Conservation (phyloP, 192 early-diverging fungal genomes). For the Lobosporangium transversale region DNA sequence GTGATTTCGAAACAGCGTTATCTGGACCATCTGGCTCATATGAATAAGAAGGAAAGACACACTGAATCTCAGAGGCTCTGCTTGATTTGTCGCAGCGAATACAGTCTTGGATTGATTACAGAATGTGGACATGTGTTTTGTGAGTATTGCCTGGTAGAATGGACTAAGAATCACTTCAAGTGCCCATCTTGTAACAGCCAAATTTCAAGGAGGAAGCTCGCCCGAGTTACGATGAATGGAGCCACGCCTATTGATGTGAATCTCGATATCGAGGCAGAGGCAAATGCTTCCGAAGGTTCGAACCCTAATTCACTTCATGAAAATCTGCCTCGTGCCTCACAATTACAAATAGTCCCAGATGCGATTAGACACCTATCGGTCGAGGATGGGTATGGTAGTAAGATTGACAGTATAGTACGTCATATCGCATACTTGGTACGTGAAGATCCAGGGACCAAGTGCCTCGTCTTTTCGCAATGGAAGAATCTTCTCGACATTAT, state of each 20-base stretch:
- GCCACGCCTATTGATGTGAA: background rate
- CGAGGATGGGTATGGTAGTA: constrained; percentile 38
- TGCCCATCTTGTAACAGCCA: constrained; percentile 42
- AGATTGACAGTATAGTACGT: constrained; percentile 56
- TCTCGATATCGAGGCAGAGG: background rate
- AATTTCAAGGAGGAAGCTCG: constrained; percentile 17
- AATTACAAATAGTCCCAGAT: constrained; percentile 22
- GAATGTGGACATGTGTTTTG: constrained; percentile 52
- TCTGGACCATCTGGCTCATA: constrained; percentile 32
- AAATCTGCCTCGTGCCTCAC: background rate
- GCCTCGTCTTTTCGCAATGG: constrained; percentile 61
- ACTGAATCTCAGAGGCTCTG: constrained; percentile 29
- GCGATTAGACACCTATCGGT: constrained; percentile 13
- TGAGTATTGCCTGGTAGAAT: constrained; percentile 40
- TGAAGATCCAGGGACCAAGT: constrained; percentile 40
- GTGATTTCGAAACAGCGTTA: constrained; percentile 29
- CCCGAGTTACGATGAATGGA: constrained; percentile 17
- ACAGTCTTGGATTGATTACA: constrained; percentile 36
- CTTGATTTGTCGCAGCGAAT: constrained; percentile 46
- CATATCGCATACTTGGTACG: constrained; percentile 51
- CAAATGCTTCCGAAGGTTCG: background rate
- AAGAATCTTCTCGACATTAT: constrained; percentile 38
- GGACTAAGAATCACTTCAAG: constrained; percentile 39
- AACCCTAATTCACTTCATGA: background rate
- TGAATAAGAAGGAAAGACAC: background rate